A percentile compares a stretch with the other conserved stretches of the same genome.
Evolutionary conservation across 208 protist genomes (phyloP).

Genomic region (Acanthamoeba healyi): DNA sequence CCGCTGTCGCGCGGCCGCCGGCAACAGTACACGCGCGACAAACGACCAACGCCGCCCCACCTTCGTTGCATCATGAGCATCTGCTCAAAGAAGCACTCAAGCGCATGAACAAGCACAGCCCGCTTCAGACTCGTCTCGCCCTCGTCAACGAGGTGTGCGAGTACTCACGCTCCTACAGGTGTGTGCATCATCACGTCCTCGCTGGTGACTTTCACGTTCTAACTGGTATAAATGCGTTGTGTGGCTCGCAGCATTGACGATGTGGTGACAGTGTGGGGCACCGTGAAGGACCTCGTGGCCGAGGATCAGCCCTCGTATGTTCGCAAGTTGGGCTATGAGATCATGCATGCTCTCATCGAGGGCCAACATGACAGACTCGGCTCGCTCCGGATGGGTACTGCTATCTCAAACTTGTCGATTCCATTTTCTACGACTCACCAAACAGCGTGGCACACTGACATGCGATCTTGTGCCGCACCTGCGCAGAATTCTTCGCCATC

Average conservation of each 20-base stretch:
- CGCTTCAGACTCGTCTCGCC: slow-evolving; percentile 22
- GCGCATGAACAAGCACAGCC: background rate
- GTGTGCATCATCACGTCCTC: background rate
- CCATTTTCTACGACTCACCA: background rate
- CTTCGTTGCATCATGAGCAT: slow-evolving; percentile 21
- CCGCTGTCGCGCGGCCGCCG: background rate
- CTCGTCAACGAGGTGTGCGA: slow-evolving; percentile 70
- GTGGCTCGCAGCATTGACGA: slow-evolving; percentile 68
- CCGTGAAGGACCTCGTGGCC: slow-evolving; percentile 56
- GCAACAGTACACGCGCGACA: background rate
- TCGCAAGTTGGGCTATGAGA: slow-evolving; percentile 22
- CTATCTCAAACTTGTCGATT: background rate
- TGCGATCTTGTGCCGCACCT: background rate
- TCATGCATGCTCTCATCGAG: slow-evolving; percentile 65
- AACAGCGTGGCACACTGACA: background rate
- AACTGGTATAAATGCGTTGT: too few species aligned
- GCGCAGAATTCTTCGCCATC: slow-evolving; percentile 63
- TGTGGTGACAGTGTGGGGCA: slow-evolving; percentile 62
- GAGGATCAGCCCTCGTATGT: slow-evolving; percentile 62
- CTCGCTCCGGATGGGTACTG: slow-evolving; percentile 45
- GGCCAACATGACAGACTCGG: slow-evolving; percentile 50
- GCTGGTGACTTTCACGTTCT: background rate
- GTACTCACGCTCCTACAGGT: slow-evolving; percentile 49
- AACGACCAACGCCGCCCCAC: background rate
- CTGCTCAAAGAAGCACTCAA: slow-evolving; percentile 51